Conservation (phyloP, 305 asterid genomes). For the Withania somnifera region DNA sequence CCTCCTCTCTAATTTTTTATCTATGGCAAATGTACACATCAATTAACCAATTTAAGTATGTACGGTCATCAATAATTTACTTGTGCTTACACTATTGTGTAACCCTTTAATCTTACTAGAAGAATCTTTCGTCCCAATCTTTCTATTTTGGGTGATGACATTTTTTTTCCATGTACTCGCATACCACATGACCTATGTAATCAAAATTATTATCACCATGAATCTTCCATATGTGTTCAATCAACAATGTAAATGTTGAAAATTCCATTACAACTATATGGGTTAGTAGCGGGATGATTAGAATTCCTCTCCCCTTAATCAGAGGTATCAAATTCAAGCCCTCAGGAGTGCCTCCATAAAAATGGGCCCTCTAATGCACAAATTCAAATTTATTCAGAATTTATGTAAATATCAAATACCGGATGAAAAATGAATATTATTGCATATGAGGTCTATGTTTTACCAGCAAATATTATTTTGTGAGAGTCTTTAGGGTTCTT, state of each 20-base stretch:
- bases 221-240: background rate
- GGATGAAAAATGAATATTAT: background rate
- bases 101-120: conserved; percentile 1
- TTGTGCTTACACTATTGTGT: conserved; percentile 16
- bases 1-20: conserved; percentile 14
- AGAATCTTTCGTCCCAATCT: background rate
- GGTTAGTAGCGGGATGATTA: no score
- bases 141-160: background rate
- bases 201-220: background rate
- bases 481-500: background rate
- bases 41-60: conserved; percentile 10
- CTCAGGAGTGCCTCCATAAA: no score
- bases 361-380: no score
- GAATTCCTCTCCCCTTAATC: no score
- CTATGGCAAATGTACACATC: background rate
- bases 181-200: background rate
- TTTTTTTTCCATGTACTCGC: background rate
- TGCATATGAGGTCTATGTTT: background rate
- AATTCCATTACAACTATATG: background rate
- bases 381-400: no score
- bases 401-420: no score
- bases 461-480: background rate
- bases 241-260: background rate
- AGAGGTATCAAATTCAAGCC: no score
- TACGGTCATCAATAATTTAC: conserved; percentile 15